Evolutionary conservation across 2,329 filamentous ascomycete genomes (phyloP).

Genomic region (Plectosphaerella plurivora): DNA sequence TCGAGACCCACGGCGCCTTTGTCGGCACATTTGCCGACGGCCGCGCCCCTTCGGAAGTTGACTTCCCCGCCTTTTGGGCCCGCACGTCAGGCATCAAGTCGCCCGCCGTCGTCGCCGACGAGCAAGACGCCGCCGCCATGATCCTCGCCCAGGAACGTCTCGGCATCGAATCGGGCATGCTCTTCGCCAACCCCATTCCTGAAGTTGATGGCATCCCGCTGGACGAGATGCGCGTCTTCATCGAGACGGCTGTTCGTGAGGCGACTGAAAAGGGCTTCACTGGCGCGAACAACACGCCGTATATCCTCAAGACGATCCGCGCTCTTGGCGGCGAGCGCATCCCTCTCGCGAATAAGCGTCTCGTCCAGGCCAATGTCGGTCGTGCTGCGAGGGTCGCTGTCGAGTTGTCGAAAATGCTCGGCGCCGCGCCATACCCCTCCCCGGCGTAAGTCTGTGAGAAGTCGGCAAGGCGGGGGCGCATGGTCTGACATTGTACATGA

Average conservation of each 20-base stretch:
- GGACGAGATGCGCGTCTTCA: slow-evolving; percentile 63
- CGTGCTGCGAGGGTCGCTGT: slow-evolving; percentile 51
- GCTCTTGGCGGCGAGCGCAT: slow-evolving; percentile 70
- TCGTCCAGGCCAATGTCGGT: slow-evolving; percentile 50
- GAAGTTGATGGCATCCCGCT: slow-evolving; percentile 65
- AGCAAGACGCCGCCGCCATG: slow-evolving; percentile 83
- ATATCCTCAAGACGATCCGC: slow-evolving; percentile 72
- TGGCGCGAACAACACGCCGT: slow-evolving; percentile 80
- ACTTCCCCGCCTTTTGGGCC: slow-evolving; percentile 92
- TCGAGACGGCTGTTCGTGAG: slow-evolving; percentile 63
- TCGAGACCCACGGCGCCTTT: slow-evolving; percentile 69
- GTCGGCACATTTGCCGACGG: slow-evolving; percentile 87
- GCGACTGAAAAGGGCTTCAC: slow-evolving; percentile 60
- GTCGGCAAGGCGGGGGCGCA: background rate
- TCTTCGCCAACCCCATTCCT: slow-evolving; percentile 88
- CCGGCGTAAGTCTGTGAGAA: slow-evolving; percentile 12
- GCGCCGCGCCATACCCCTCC: slow-evolving; percentile 2
- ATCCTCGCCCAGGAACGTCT: slow-evolving; percentile 73
- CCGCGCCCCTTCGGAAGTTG: slow-evolving; percentile 50
- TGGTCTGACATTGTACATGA: slow-evolving; percentile 11
- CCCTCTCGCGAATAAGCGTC: slow-evolving; percentile 67
- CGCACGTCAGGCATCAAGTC: slow-evolving; percentile 80
- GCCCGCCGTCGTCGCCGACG: slow-evolving; percentile 68
- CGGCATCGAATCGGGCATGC: slow-evolving; percentile 70
- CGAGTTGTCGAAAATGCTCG: slow-evolving; percentile 36